Evolutionary conservation across 2,329 filamentous ascomycete species (phyloP).

Genomic region (Truncatella angustata): DNA sequence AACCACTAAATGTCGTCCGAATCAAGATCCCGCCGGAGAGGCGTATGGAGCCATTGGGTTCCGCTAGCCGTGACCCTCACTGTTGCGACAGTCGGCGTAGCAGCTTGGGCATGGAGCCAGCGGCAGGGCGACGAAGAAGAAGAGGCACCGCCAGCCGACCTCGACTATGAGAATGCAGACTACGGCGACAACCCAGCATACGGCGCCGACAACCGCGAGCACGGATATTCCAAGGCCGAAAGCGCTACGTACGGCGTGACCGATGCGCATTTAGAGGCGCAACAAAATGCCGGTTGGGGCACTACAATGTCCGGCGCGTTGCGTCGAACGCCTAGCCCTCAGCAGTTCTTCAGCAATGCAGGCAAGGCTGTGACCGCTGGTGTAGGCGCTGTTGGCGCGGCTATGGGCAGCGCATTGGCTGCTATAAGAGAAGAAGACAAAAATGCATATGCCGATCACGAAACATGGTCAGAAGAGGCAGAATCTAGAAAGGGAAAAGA

Average conservation of each 20-base stretch:
- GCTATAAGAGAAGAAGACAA: constrained; percentile 83
- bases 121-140: constrained; percentile 74
- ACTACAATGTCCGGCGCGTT: constrained; percentile 78
- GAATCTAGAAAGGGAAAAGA: constrained; percentile 61
- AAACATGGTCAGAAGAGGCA: constrained; percentile 89
- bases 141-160: constrained; percentile 50
- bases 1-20: constrained; percentile 53
- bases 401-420: constrained; percentile 76
- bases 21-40: constrained; percentile 57
- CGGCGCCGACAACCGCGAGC: constrained; percentile 34
- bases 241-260: constrained; percentile 42
- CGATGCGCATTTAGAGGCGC: constrained; percentile 32
- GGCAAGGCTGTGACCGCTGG: constrained; percentile 79
- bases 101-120: constrained; percentile 93
- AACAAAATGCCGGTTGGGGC: constrained; percentile 58
- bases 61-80: constrained; percentile 84
- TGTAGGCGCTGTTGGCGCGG: constrained; percentile 78
- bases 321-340: constrained; percentile 78
- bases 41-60: constrained; percentile 80
- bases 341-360: constrained; percentile 83
- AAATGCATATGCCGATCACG: constrained; percentile 78
- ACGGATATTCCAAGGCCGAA: constrained; percentile 36
- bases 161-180: constrained; percentile 48
- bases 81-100: constrained; percentile 80
- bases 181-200: constrained; percentile 52